Evolutionary conservation across 2,329 filamentous ascomycete genomes (phyloP).

Genomic region (Ophiocordyceps camponoti-rufipedis): DNA sequence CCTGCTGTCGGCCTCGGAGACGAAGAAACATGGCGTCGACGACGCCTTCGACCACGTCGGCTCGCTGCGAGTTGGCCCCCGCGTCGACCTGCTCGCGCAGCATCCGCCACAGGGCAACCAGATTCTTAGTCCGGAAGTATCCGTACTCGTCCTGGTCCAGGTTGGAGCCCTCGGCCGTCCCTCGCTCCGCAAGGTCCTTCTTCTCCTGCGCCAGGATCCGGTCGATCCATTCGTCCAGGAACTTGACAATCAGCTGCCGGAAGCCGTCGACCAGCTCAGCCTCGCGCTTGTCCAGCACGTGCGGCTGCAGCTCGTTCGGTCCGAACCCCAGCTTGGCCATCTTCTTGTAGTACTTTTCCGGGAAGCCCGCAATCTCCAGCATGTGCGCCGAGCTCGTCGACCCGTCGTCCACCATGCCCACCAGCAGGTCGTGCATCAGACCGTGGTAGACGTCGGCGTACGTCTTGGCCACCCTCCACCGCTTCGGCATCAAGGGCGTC

Average conservation of each 20-base stretch:
- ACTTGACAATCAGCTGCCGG: conserved; percentile 84
- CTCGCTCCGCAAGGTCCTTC: conserved; percentile 62
- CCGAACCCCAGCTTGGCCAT: conserved; percentile 79
- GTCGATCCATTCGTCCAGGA: conserved; percentile 95
- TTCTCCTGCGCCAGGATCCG: conserved; percentile 72
- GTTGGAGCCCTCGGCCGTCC: conserved; percentile 52
- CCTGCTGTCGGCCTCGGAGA: conserved; percentile 62
- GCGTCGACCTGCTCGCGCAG: conserved; percentile 80
- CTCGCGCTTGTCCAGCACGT: conserved; percentile 81
- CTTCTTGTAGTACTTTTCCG: conserved; percentile 88
- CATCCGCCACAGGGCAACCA: conserved; percentile 96
- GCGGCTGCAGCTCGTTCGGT: conserved; percentile 59
- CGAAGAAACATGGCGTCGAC: conserved; percentile 90
- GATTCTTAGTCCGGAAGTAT: conserved; percentile 78
- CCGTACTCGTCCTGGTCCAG: conserved; percentile 78
- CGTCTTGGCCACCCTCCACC: conserved; percentile 87
- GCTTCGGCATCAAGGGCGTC: conserved; percentile 79
- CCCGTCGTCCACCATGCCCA: conserved; percentile 66
- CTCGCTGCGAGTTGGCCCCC: conserved; percentile 66
- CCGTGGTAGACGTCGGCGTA: conserved; percentile 84
- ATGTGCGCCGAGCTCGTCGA: conserved; percentile 74
- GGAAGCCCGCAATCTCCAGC: conserved; percentile 85
- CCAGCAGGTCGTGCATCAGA: conserved; percentile 87
- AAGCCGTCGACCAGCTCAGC: conserved; percentile 85
- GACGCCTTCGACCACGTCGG: conserved; percentile 85